Percentiles rank a stretch among this genome's conserved stretches.
These are phyloP conservation scores for Austropuccinia psidii DNA, from an alignment of 1,284 basidiomycete species.

Conservation along the genomic window DNA sequence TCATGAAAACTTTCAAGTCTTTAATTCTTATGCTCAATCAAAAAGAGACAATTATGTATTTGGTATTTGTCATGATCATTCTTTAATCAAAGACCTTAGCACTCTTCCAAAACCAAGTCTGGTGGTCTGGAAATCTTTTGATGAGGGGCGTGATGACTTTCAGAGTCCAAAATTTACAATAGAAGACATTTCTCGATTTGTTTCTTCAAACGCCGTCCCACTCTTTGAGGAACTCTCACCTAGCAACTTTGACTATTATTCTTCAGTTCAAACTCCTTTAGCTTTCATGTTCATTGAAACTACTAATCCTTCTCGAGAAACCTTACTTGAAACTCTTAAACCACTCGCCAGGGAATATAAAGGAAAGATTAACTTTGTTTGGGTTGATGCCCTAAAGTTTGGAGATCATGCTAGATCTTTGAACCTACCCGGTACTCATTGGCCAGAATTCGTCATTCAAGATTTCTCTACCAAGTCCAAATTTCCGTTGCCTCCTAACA, in stretches of 20 bases:
- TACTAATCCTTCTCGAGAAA: constrained; percentile 58
- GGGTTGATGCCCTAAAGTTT: constrained; percentile 94
- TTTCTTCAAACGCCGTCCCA: constrained; percentile 76
- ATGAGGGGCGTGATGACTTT: constrained; percentile 64
- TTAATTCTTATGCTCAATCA: constrained; percentile 69
- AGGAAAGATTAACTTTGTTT: constrained; percentile 91
- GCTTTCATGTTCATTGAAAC: constrained; percentile 93
- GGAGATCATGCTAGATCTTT: constrained; percentile 91
- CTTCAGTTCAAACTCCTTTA: constrained; percentile 71
- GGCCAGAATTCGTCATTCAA: constrained; percentile 93
- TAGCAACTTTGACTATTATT: constrained; percentile 87
- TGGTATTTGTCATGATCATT: constrained; percentile 66
- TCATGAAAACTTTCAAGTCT: constrained; percentile 62
- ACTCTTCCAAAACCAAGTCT: constrained; percentile 66
- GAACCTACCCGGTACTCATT: constrained; percentile 73
- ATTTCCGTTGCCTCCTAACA: constrained; percentile 70
- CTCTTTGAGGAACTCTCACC: constrained; percentile 85
- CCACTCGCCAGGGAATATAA: constrained; percentile 73
- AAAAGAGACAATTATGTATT: constrained; percentile 91
- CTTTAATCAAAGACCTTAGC: constrained; percentile 62
- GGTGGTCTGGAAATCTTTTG: constrained; percentile 86
- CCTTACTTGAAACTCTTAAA: constrained; percentile 62
- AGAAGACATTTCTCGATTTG: constrained; percentile 65
- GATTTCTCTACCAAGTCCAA: constrained; percentile 75
- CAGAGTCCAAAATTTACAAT: constrained; percentile 52